phyloP scores from a whole-genome alignment of 2,329 filamentous ascomycete species.

The Zasmidium citrigriseum region DNA sequence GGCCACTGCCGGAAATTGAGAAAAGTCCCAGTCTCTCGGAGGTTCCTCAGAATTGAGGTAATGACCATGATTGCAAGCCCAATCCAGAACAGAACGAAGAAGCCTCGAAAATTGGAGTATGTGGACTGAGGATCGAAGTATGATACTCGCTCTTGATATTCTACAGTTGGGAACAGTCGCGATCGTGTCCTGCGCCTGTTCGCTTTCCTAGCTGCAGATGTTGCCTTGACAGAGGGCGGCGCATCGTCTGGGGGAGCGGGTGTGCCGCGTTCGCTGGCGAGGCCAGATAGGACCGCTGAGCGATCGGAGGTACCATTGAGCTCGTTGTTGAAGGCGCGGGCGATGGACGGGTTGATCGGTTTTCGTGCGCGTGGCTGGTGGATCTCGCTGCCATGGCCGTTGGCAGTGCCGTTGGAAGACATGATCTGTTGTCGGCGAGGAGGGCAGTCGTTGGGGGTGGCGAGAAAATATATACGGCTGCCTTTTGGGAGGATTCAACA shows the following conservation, averaged over 20 bases:
- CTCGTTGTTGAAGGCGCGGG: slow-evolving; percentile 21
- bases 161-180: slow-evolving; percentile 86
- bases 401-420: slow-evolving; percentile 11
- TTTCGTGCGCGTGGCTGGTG: slow-evolving; percentile 32
- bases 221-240: slow-evolving; percentile 84
- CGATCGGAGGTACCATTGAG: slow-evolving; percentile 9
- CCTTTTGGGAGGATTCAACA: neutral
- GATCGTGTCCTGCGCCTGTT: slow-evolving; percentile 64
- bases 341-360: slow-evolving; percentile 23
- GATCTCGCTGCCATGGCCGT: slow-evolving; percentile 21
- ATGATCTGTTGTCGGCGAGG: slow-evolving; percentile 10
- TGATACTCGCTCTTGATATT: slow-evolving; percentile 86
- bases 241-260: slow-evolving; percentile 80
- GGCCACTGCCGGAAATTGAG: slow-evolving; percentile 84
- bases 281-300: slow-evolving; percentile 15
- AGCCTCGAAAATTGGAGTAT: slow-evolving; percentile 92
- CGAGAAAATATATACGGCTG: neutral
- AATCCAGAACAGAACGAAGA: slow-evolving; percentile 99
- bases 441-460: slow-evolving; percentile 2
- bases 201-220: slow-evolving; percentile 82
- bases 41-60: slow-evolving; percentile 87
- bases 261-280: slow-evolving; percentile 59
- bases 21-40: slow-evolving; percentile 89
- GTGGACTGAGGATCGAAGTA: slow-evolving; percentile 94
- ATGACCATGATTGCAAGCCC: slow-evolving; percentile 95